These are phyloP conservation scores for Pyrus hybrid DNA, from an alignment of 331 rosid genomes.

Conservation along the genomic window DNA sequence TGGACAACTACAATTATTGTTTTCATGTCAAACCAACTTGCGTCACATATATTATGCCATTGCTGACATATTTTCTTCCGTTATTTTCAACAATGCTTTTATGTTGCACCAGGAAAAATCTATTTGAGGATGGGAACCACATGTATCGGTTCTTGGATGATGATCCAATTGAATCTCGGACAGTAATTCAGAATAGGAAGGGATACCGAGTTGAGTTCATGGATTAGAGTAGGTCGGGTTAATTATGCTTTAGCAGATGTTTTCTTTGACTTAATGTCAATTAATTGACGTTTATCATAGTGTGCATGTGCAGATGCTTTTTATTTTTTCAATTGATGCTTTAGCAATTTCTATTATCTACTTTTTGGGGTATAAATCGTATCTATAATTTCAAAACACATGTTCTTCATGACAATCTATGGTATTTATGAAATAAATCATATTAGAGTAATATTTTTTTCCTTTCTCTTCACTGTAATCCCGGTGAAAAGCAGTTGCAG, in stretches of 20 bases:
- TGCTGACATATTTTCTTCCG: slow-evolving; percentile 1
- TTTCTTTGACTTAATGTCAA: no score
- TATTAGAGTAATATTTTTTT: not conserved
- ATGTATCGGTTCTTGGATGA: slow-evolving; percentile 78
- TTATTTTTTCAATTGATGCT: not conserved
- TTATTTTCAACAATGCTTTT: slow-evolving; percentile 13
- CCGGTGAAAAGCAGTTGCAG: slow-evolving; percentile 36
- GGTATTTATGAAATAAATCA: not conserved
- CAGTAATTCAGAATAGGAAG: slow-evolving; percentile 52
- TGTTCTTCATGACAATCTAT: not conserved
- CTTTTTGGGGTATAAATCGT: no score
- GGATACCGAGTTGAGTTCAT: no score
- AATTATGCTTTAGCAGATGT: no score
- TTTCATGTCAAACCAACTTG: not conserved
- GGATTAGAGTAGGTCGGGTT: no score
- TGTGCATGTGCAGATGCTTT: not conserved
- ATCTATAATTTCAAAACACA: not conserved
- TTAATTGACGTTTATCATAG: no score
- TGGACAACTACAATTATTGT: not conserved
- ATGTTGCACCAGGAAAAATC: slow-evolving; percentile 46
- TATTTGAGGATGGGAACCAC: slow-evolving; percentile 78
- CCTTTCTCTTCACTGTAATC: slow-evolving; percentile 18
- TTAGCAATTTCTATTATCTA: not conserved
- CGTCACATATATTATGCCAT: not conserved
- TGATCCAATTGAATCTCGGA: slow-evolving; percentile 71